These are phyloP conservation scores for Aspergillus olivimuriae DNA, from an alignment of 495 filamentous ascomycete species.

Conservation along the genomic window DNA sequence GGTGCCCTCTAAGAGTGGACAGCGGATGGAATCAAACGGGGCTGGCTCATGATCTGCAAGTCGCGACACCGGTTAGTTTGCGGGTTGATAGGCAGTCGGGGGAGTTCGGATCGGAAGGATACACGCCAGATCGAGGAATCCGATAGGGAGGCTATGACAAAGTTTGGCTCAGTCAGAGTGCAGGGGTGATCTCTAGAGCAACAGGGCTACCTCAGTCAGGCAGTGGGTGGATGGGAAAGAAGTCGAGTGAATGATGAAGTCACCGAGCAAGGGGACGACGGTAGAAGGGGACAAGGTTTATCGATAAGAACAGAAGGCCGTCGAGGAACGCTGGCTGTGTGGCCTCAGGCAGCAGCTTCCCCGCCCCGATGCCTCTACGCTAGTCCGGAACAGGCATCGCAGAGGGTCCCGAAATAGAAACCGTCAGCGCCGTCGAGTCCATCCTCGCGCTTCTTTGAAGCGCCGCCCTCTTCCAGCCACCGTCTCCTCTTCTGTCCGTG, in stretches of 20 bases:
- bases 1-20: conserved; percentile 7
- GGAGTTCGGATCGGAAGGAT: too few species aligned
- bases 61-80: background rate
- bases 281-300: conserved; percentile 17
- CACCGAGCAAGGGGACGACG: too few species aligned
- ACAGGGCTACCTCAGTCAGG: background rate
- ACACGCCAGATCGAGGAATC: too few species aligned
- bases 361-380: conserved; percentile 27
- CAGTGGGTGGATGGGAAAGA: background rate
- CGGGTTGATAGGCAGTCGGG: too few species aligned
- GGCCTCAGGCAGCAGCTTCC: conserved; percentile 9
- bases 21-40: background rate
- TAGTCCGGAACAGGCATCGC: conserved; percentile 14
- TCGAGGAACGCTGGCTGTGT: too few species aligned
- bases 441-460: conserved; percentile 17
- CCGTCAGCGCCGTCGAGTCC: conserved; percentile 16
- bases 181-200: too few species aligned
- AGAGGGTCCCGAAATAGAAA: conserved; percentile 23
- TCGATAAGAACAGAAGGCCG: conserved; percentile 15
- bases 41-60: conserved; percentile 6
- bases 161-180: too few species aligned
- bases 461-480: conserved; percentile 19
- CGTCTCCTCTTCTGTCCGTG: conserved; percentile 9
- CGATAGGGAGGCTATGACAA: background rate
- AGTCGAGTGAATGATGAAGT: background rate